Conservation (phyloP, 352 stramenopile species). For the Phytophthora cryptogea region DNA sequence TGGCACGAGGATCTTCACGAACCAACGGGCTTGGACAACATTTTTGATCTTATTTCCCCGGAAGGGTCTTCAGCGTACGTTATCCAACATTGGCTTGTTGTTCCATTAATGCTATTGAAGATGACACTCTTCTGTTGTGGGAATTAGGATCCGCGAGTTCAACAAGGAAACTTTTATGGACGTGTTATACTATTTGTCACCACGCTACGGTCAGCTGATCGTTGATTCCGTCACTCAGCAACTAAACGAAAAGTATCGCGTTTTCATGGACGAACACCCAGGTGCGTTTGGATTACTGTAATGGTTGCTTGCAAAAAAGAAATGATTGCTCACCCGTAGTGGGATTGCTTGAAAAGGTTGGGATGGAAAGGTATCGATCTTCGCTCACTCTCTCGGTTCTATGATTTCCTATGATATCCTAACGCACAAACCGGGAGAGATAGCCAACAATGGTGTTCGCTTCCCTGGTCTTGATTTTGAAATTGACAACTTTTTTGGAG, state of each 20-base stretch:
- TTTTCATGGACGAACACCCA: constrained; percentile 90
- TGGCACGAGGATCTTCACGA: constrained; percentile 91
- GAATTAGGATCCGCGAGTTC: constrained; percentile 86
- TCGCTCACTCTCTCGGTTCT: constrained; percentile 89
- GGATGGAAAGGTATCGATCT: constrained; percentile 90
- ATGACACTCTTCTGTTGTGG: constrained; percentile 2
- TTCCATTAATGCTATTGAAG: background rate
- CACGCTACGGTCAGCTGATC: constrained; percentile 91
- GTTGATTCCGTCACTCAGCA: constrained; percentile 90
- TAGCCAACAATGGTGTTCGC: constrained; percentile 66
- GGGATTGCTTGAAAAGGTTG: constrained; percentile 47
- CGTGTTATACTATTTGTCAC: constrained; percentile 93
- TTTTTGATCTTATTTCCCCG: constrained; percentile 85
- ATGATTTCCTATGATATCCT: constrained; percentile 94
- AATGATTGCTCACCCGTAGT: background rate
- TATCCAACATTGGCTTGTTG: background rate
- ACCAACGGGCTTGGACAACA: constrained; percentile 78
- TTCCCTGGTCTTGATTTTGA: constrained; percentile 85
- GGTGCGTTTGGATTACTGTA: constrained; percentile 25
- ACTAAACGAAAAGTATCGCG: constrained; percentile 89
- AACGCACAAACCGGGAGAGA: constrained; percentile 68
- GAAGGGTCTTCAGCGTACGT: constrained; percentile 73
- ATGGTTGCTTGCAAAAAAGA: background rate
- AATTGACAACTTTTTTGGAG: constrained; percentile 87
- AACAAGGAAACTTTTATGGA: constrained; percentile 95